Percentiles rank a stretch among this genome's conserved stretches.
Conservation (phyloP, 495 filamentous ascomycete genomes). For the Talaromyces thailandensis region DNA sequence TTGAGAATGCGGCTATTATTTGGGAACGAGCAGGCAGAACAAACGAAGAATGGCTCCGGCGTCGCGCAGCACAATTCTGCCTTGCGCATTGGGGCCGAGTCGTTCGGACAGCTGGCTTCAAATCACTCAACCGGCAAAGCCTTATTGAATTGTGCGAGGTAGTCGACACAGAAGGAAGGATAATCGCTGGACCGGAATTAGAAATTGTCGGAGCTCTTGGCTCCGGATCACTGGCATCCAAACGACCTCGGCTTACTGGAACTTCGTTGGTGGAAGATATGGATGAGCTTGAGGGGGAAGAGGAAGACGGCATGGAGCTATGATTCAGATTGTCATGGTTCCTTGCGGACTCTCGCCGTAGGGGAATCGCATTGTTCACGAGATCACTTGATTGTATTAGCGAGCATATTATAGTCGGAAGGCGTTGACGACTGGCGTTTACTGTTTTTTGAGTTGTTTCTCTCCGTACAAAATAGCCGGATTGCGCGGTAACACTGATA, state of each 20-base stretch:
- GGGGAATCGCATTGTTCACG: not conserved
- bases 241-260: constrained; percentile 34
- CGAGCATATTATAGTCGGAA: constrained; percentile 1
- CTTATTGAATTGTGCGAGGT: constrained; percentile 89
- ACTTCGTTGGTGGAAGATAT: constrained; percentile 48
- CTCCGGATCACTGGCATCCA: constrained; percentile 48
- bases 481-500: not conserved
- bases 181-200: constrained; percentile 74
- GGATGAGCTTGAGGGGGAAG: constrained; percentile 57
- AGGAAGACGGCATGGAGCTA: constrained; percentile 63
- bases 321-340: constrained; percentile 22
- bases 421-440: not conserved
- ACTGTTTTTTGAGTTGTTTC: not conserved
- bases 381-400: constrained; percentile 3
- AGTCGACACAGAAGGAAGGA: constrained; percentile 80
- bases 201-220: constrained; percentile 67
- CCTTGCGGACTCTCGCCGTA: not conserved
- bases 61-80: constrained; percentile 78
- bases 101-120: constrained; percentile 81
- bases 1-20: constrained; percentile 88
- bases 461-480: not conserved
- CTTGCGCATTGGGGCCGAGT: constrained; percentile 91
- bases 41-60: constrained; percentile 85
- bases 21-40: constrained; percentile 91
- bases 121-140: constrained; percentile 62